Evolutionary conservation across 768 basidiomycete genomes (phyloP), one percentile per base, ranked within the genome.

Genomic region (Mycena crocata): DNA sequence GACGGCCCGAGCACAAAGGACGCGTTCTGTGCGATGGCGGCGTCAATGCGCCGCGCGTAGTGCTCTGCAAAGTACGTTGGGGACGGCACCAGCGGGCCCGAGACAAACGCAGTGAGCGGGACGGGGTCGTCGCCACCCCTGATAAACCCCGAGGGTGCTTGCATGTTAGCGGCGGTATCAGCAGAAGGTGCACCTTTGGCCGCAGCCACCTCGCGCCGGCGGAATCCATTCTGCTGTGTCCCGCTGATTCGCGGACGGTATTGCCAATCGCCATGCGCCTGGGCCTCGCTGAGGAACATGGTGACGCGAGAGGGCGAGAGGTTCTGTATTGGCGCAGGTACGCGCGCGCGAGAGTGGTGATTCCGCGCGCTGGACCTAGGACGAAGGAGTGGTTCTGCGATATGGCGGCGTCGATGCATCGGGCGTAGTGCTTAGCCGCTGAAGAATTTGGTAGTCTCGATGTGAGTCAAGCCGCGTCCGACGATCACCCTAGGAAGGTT

Each of bases 191-290:
- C 8, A 39, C 44, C 72, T 59, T 13, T n/a, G 23, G 39, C 12
- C 56, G 48, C 13, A 66, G 54, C 6, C 45, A 57, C 3, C 56
- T 69, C 72, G n/a, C 26, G 19, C 68, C 77, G 71, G 65, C 76
- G 66, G 4, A 73, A 63, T 62, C 74, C 73, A 50, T 78, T 77
- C 60, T 72, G 66, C 61, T 77, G 69, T 21, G 76, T 75, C 31
- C 72, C 74, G 40, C 74, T 76, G 8, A 76, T 67, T 28, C 75
- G 64, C 55, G 59, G 51, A 24, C 68, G 62, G 56, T 74, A 75
- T 30, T 54, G 49, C 13, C n/a, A n/a, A n/a, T 28, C 46, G 6
- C 74, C 76, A 63, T 75, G 76, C 14, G 63, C 63, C 58, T 75
- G 72, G 9, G 56, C 26, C 32, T 67, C 37, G 51, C 67, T 72